These are phyloP conservation scores for Gynostemma pentaphyllum DNA, from an alignment of 306 rosid species.

Conservation along the genomic window DNA sequence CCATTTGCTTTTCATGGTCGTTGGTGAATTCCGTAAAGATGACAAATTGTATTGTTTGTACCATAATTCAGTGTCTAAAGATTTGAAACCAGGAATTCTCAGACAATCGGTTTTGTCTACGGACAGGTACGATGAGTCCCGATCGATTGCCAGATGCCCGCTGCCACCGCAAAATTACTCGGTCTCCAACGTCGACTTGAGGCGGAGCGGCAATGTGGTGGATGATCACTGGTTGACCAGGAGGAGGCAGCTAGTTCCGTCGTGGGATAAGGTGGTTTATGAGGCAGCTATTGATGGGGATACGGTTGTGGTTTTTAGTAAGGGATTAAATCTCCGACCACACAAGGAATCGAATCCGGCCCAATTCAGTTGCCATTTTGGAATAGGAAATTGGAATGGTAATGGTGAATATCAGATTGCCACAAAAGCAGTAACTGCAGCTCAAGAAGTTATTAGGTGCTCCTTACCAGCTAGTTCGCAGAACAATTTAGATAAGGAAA, in stretches of 20 bases:
- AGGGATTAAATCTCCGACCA: constrained; percentile 78
- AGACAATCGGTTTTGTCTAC: constrained; percentile 38
- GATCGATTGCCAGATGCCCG: constrained; percentile 70
- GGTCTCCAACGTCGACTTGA: constrained; percentile 25
- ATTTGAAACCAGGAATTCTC: constrained; percentile 10
- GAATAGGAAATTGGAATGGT: constrained; percentile 20
- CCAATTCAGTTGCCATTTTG: constrained; percentile 55
- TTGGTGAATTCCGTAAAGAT: not conserved
- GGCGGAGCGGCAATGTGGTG: constrained; percentile 26
- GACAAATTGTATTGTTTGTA: constrained; percentile 51
- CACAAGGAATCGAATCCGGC: constrained; percentile 73
- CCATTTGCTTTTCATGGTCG: constrained; percentile 39
- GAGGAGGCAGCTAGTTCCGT: constrained; percentile 18
- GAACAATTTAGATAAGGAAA: constrained; percentile 29
- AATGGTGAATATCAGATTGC: constrained; percentile 23
- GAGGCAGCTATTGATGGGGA: constrained; percentile 63
- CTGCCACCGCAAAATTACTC: constrained; percentile 37
- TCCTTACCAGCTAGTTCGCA: constrained; percentile 38
- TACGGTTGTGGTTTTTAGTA: constrained; percentile 57
- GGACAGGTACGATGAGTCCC: constrained; percentile 44
- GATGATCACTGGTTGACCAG: constrained; percentile 14
- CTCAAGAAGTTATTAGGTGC: constrained; percentile 87
- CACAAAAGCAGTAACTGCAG: constrained; percentile 53
- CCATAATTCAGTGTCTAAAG: constrained; percentile 18
- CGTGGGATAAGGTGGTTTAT: constrained; percentile 60